Evolutionary conservation across 2,329 filamentous ascomycete genomes (phyloP).

Genomic region (Calonectria pseudoturangicola): DNA sequence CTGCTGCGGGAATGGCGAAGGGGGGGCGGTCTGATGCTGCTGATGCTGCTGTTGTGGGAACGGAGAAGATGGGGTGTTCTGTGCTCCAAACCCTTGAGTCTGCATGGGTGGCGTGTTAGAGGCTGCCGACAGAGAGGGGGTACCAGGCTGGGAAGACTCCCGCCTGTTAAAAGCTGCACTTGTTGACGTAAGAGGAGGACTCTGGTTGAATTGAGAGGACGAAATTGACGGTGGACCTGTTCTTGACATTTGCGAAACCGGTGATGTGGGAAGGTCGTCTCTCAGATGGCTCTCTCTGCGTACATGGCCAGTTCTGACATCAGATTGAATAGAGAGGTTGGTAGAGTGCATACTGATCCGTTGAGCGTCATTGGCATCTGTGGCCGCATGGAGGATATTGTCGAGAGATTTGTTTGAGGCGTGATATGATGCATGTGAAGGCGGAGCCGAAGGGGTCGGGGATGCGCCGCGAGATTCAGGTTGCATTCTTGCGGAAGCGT

Average conservation of each 20-base stretch:
- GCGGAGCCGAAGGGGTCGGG: conserved; percentile 41
- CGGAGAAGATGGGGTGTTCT: conserved; percentile 31
- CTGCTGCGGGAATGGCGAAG: conserved; percentile 14
- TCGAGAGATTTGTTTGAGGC: conserved; percentile 50
- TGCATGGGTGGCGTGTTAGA: conserved; percentile 47
- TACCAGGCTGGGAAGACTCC: conserved; percentile 42
- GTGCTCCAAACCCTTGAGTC: conserved; percentile 38
- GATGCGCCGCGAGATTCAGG: conserved; percentile 46
- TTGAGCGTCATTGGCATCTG: conserved; percentile 40
- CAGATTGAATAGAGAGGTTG: conserved; percentile 43
- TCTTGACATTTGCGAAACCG: conserved; percentile 51
- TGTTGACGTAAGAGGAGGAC: conserved; percentile 48
- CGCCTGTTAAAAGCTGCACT: conserved; percentile 35
- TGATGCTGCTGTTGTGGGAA: conserved; percentile 7
- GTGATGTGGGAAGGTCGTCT: conserved; percentile 49
- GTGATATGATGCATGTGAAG: conserved; percentile 44
- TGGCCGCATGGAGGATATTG: conserved; percentile 39
- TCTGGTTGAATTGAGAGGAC: conserved; percentile 52
- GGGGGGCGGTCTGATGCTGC: not conserved
- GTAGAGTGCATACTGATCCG: conserved; percentile 44
- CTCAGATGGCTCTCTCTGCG: conserved; percentile 35
- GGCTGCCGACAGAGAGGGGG: conserved; percentile 40
- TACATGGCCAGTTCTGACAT: conserved; percentile 33
- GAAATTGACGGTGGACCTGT: conserved; percentile 50
- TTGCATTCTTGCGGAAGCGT: conserved; percentile 38